Evolutionary conservation across 805 yeast species (phyloP).

Genomic region (Lachancea dasiensis): DNA sequence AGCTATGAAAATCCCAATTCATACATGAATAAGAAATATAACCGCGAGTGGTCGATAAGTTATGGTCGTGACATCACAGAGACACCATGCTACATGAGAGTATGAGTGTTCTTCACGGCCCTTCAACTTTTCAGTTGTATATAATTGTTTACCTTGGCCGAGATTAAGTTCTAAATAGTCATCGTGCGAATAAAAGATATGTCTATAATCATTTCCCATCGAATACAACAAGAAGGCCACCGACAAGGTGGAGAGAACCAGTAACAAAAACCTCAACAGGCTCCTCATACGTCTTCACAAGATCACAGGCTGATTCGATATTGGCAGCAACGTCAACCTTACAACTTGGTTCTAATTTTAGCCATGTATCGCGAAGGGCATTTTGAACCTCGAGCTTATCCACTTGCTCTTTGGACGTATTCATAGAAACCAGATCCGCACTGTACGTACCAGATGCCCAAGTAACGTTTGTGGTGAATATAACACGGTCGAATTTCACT

Average conservation of each 20-base stretch:
- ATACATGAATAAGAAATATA: slow-evolving; percentile 39
- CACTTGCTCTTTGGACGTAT: slow-evolving; percentile 71
- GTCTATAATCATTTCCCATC: slow-evolving; percentile 37
- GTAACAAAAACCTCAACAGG: slow-evolving; percentile 75
- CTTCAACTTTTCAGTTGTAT: no score
- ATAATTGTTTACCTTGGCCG: no score
- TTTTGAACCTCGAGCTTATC: slow-evolving; percentile 80
- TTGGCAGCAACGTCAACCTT: slow-evolving; percentile 54
- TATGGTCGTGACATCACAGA: slow-evolving; percentile 66
- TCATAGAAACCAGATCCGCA: slow-evolving; percentile 78
- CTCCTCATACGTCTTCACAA: slow-evolving; percentile 37
- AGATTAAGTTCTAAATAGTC: no score
- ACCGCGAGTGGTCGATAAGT: slow-evolving; percentile 53
- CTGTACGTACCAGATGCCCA: slow-evolving; percentile 79
- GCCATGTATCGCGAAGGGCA: slow-evolving; percentile 66
- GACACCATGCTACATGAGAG: slow-evolving; percentile 31
- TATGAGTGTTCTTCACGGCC: no score
- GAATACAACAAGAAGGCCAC: slow-evolving; percentile 83
- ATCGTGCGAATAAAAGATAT: slow-evolving; percentile 1
- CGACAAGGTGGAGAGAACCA: slow-evolving; percentile 91
- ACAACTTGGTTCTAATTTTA: slow-evolving; percentile 39
- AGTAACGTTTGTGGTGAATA: slow-evolving; percentile 88
- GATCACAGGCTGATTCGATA: slow-evolving; percentile 64
- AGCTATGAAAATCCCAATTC: slow-evolving; percentile 36
- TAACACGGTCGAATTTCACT: slow-evolving; percentile 60